These are phyloP conservation scores for Sclerospora graminicola DNA, from an alignment of 352 stramenopile species.

Conservation along the genomic window DNA sequence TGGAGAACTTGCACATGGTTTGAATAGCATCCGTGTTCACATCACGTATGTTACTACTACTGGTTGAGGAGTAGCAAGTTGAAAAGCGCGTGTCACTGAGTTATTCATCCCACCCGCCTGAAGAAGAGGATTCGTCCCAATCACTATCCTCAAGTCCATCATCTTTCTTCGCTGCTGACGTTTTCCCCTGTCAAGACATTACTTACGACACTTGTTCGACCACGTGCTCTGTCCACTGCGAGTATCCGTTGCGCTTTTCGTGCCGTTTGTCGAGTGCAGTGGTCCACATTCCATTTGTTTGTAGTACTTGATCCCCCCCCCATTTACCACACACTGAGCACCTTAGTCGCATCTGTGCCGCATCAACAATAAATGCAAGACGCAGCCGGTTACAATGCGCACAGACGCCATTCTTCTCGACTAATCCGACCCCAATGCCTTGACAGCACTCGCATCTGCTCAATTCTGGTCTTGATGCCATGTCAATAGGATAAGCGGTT, in stretches of 20 bases:
- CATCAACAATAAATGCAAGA: conserved; percentile 63
- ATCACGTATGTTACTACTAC: too few relatives aligned
- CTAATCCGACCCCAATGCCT: conserved; percentile 40
- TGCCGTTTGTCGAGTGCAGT: conserved; percentile 33
- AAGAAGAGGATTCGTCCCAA: conserved; percentile 37
- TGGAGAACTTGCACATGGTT: too few relatives aligned
- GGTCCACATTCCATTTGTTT: conserved; percentile 36
- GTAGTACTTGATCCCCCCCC: conserved; percentile 44
- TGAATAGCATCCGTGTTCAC: too few relatives aligned
- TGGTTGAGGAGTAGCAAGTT: too few relatives aligned
- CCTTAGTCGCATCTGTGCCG: conserved; percentile 38
- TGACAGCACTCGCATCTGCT: conserved; percentile 43
- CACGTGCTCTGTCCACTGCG: neutral
- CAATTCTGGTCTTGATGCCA: conserved; percentile 18
- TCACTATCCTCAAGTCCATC: conserved; percentile 19
- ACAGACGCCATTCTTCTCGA: conserved; percentile 63
- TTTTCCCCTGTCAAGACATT: conserved; percentile 3
- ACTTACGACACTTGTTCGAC: conserved; percentile 7
- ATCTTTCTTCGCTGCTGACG: conserved; percentile 6
- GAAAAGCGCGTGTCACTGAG: neutral
- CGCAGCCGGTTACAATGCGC: conserved; percentile 57
- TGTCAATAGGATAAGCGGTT: conserved; percentile 4
- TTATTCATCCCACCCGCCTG: conserved; percentile 44
- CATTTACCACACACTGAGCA: conserved; percentile 46
- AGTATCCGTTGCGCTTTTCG: conserved; percentile 10